Evolutionary conservation across 148 eudicot species (phyloP).

Genomic region (Cornus suecica): DNA sequence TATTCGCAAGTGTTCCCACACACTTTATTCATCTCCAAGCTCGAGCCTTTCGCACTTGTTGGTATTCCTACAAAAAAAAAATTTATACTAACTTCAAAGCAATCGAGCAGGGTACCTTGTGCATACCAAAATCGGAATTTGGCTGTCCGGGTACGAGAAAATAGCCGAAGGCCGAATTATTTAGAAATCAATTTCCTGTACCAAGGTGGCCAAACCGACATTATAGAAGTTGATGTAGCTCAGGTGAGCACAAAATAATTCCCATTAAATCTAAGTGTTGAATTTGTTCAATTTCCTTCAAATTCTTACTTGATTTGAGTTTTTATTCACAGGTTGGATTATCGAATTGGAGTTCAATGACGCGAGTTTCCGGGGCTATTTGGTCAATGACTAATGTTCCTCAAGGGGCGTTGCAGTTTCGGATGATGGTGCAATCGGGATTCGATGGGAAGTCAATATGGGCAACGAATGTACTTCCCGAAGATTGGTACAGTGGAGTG

Average conservation of each 20-base stretch:
- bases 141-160: slow-evolving; percentile 68
- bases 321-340: slow-evolving; percentile 43
- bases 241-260: slow-evolving; percentile 30
- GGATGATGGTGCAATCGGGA: slow-evolving; percentile 64
- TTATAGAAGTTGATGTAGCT: slow-evolving; percentile 63
- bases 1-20: no score
- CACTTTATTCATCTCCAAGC: no score
- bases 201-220: slow-evolving; percentile 96
- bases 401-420: slow-evolving; percentile 56
- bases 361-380: slow-evolving; percentile 58
- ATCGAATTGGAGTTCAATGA: slow-evolving; percentile 53
- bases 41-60: no score
- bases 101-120: slow-evolving; percentile 62
- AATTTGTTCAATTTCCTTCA: not conserved
- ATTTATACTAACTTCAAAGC: no score
- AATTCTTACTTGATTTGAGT: no score
- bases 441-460: slow-evolving; percentile 60
- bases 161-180: slow-evolving; percentile 54
- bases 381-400: slow-evolving; percentile 68
- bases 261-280: not conserved
- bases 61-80: not conserved
- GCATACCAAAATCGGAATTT: slow-evolving; percentile 57
- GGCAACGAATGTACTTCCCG: slow-evolving; percentile 62
- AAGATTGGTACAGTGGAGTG: slow-evolving; percentile 42
- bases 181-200: slow-evolving; percentile 66